Percentiles rank a stretch among this genome's conserved stretches.
These are phyloP conservation scores for Euphorbia peplus DNA, from an alignment of 345 rosid species.

Conservation along the genomic window DNA sequence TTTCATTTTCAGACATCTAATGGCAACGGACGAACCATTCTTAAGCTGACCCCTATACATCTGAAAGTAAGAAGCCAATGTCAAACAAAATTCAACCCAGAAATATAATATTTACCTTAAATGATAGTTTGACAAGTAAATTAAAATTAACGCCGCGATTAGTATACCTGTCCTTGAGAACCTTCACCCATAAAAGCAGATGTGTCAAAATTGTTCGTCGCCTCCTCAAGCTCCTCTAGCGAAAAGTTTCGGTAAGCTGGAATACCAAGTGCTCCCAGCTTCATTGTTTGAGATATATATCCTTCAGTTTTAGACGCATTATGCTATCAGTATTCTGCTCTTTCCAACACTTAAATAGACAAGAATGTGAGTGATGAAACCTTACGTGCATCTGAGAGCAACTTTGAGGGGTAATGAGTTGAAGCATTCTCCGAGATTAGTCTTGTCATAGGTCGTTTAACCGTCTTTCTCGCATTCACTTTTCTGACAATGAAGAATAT, in stretches of 20 bases:
- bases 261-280: slow-evolving; percentile 82
- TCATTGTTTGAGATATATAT: slow-evolving; percentile 83
- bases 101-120: background rate
- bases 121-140: no score
- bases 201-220: slow-evolving; percentile 78
- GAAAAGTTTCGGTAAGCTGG: slow-evolving; percentile 84
- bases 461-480: slow-evolving; percentile 27
- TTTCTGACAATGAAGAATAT: slow-evolving; percentile 47
- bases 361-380: slow-evolving; percentile 1
- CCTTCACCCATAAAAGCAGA: slow-evolving; percentile 94
- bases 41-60: slow-evolving; percentile 81
- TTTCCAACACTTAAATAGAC: background rate
- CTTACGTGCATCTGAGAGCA: slow-evolving; percentile 90
- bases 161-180: slow-evolving; percentile 78
- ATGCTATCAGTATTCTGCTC: background rate
- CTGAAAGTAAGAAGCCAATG: slow-evolving; percentile 38
- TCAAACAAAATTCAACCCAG: background rate
- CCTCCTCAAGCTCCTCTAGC: slow-evolving; percentile 78
- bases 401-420: slow-evolving; percentile 67
- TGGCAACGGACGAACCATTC: slow-evolving; percentile 71
- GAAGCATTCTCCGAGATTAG: slow-evolving; percentile 66
- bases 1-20: slow-evolving; percentile 84
- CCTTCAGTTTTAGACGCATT: slow-evolving; percentile 40
- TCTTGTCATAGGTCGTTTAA: slow-evolving; percentile 47
- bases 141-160: background rate